These are phyloP conservation scores for Talaromyces sp. DNA, from an alignment of 2,329 filamentous ascomycete species.

Conservation along the genomic window DNA sequence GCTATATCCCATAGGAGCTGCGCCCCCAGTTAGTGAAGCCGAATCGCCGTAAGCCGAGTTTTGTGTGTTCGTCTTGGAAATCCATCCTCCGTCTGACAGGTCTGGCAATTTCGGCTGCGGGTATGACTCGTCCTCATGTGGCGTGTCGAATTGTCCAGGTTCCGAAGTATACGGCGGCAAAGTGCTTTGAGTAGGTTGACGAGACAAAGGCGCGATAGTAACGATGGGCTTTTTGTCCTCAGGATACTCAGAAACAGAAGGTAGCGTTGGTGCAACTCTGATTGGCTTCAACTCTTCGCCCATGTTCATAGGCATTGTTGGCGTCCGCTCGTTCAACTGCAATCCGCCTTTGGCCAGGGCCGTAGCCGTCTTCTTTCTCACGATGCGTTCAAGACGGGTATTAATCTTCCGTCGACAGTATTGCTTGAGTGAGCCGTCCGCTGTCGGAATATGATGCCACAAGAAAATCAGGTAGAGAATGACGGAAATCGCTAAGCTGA, in stretches of 20 bases:
- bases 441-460: slow-evolving; percentile 82
- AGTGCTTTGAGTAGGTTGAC: slow-evolving; percentile 59
- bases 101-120: slow-evolving; percentile 40
- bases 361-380: slow-evolving; percentile 81
- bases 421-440: slow-evolving; percentile 72
- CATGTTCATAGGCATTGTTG: slow-evolving; percentile 34
- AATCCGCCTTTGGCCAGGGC: slow-evolving; percentile 72
- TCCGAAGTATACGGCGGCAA: slow-evolving; percentile 61
- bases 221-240: slow-evolving; percentile 33
- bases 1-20: slow-evolving; percentile 33
- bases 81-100: slow-evolving; percentile 41
- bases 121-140: slow-evolving; percentile 21
- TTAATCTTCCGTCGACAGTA: slow-evolving; percentile 95
- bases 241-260: slow-evolving; percentile 52
- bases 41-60: slow-evolving; percentile 50
- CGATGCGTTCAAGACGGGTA: slow-evolving; percentile 75
- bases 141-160: slow-evolving; percentile 37
- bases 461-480: slow-evolving; percentile 84
- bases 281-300: slow-evolving; percentile 33
- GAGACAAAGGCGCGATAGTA: slow-evolving; percentile 47
- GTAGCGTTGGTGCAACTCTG: slow-evolving; percentile 52
- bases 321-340: slow-evolving; percentile 52
- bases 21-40: slow-evolving; percentile 45
- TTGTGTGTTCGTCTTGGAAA: slow-evolving; percentile 45
- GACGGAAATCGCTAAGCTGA: slow-evolving; percentile 68